These are phyloP conservation scores for Gyrodon lividus DNA, from an alignment of 768 basidiomycete genomes.

Conservation along the genomic window DNA sequence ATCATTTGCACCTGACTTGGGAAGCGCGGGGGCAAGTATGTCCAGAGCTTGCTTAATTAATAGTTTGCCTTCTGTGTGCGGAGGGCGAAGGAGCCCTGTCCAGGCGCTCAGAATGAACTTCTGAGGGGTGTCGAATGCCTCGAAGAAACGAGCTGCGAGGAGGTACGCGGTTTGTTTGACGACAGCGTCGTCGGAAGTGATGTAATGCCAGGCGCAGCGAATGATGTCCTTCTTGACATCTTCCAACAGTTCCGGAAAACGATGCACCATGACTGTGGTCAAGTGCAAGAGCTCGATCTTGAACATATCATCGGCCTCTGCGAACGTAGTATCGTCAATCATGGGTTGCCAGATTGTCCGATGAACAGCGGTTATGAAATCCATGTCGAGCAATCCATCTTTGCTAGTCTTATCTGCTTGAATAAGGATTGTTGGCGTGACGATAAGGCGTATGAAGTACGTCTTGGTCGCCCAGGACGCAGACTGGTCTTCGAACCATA, in stretches of 20 bases:
- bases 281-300: conserved; percentile 89
- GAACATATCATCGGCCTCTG: conserved; percentile 76
- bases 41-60: conserved; percentile 85
- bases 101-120: conserved; percentile 92
- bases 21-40: conserved; percentile 80
- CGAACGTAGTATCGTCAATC: conserved; percentile 50
- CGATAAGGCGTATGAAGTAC: conserved; percentile 73
- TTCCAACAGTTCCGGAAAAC: conserved; percentile 75
- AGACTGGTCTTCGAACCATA: conserved; percentile 70
- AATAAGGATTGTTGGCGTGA: conserved; percentile 84
- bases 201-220: conserved; percentile 89
- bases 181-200: conserved; percentile 80
- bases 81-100: conserved; percentile 83
- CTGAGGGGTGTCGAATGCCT: conserved; percentile 80
- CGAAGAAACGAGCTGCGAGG: conserved; percentile 88
- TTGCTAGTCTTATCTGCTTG: conserved; percentile 60
- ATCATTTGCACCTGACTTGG: conserved; percentile 56
- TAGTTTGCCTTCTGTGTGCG: conserved; percentile 72
- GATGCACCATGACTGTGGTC: conserved; percentile 84
- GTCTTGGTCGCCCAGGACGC: conserved; percentile 77
- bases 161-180: conserved; percentile 93
- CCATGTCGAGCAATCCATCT: conserved; percentile 64
- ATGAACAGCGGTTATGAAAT: conserved; percentile 70
- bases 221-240: conserved; percentile 90
- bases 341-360: conserved; percentile 81